Evolutionary conservation across 768 basidiomycete species (phyloP).

Genomic region (Thelephora aurantiotincta): DNA sequence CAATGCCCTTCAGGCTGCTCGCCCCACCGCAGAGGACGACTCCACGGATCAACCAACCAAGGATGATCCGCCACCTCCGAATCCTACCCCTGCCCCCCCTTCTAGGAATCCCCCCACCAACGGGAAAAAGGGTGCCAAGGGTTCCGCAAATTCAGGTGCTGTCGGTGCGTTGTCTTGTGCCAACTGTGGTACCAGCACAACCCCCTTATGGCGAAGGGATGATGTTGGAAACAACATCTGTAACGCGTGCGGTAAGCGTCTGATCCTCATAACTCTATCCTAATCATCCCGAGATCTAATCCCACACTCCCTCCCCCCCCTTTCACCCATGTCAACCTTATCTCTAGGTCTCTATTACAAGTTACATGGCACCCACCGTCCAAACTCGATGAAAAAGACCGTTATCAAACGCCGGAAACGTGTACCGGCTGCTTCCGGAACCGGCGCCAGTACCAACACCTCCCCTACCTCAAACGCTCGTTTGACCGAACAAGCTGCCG

Average conservation of each 20-base stretch:
- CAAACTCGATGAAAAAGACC: slow-evolving; percentile 97
- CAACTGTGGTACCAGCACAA: slow-evolving; percentile 82
- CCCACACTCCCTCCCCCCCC: not conserved
- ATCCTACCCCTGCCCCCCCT: slow-evolving; percentile 6
- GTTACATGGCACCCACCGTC: slow-evolving; percentile 91
- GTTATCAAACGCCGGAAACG: slow-evolving; percentile 98
- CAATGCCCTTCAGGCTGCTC: slow-evolving; percentile 43
- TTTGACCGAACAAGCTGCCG: slow-evolving; percentile 78
- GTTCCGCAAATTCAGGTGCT: slow-evolving; percentile 15
- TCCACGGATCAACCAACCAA: not conserved
- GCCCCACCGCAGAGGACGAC: slow-evolving; percentile 1
- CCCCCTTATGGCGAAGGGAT: slow-evolving; percentile 82
- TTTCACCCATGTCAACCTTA: slow-evolving; percentile 1
- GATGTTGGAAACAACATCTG: slow-evolving; percentile 89
- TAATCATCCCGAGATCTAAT: not conserved
- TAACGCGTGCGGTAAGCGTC: slow-evolving; percentile 80
- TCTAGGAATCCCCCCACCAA: slow-evolving; percentile 4
- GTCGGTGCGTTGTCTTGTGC: slow-evolving; percentile 76
- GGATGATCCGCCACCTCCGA: slow-evolving; percentile 1
- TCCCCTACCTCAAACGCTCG: slow-evolving; percentile 25
- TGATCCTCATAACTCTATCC: slow-evolving; percentile 8
- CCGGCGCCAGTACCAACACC: slow-evolving; percentile 9
- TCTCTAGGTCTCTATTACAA: slow-evolving; percentile 88
- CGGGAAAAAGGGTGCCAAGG: slow-evolving; percentile 7
- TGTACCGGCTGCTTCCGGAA: slow-evolving; percentile 64